These are phyloP conservation scores for Capsicum baccatum DNA, from an alignment of 257 asterid species.

Conservation along the genomic window DNA sequence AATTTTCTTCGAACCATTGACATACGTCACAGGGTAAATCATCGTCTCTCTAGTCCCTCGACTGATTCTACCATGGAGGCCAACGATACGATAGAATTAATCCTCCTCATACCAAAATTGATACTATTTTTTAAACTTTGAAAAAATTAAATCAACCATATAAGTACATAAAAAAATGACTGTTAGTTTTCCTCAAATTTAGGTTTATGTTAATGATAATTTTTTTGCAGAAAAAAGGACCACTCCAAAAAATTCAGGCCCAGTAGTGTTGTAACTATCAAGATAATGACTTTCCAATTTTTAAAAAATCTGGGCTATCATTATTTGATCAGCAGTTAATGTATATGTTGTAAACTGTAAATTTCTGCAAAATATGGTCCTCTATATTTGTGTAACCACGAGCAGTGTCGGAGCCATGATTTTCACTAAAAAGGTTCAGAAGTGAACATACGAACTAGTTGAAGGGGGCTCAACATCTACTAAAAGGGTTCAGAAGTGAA, in stretches of 20 bases:
- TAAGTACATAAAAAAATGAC: neutral
- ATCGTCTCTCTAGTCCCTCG: neutral
- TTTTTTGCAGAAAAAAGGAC: constrained; percentile 19
- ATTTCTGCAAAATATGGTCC: neutral
- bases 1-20: too few species aligned
- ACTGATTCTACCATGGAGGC: neutral
- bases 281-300: constrained; percentile 31
- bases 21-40: neutral
- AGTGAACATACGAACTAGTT: too few species aligned
- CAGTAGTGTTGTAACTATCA: constrained; percentile 24
- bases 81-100: neutral
- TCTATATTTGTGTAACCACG: neutral
- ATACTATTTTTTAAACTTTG: neutral
- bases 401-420: too few species aligned
- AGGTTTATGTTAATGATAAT: neutral
- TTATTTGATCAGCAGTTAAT: constrained; percentile 23
- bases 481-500: too few species aligned
- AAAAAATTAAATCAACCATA: neutral
- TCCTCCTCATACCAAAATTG: neutral
- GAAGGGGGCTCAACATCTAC: too few species aligned
- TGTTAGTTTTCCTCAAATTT: neutral
- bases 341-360: constrained; percentile 21
- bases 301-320: constrained; percentile 11
- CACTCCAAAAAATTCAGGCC: constrained; percentile 22
- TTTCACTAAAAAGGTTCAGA: too few species aligned